Conservation (phyloP, 257 asterid species). For the Cynanchum wilfordii region DNA sequence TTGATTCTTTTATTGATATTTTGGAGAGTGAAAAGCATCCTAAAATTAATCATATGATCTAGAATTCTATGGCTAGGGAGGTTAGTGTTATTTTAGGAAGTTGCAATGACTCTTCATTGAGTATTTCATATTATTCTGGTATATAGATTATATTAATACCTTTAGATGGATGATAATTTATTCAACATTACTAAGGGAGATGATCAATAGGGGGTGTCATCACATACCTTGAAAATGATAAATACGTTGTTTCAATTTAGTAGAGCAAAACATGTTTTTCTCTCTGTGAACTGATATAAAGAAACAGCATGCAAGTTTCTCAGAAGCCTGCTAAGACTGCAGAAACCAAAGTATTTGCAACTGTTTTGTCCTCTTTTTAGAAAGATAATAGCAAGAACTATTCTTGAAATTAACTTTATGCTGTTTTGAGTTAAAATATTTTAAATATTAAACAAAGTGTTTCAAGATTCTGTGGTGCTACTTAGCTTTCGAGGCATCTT, state of each 20-base stretch:
- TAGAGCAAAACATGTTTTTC: neutral
- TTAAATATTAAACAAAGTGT: neutral
- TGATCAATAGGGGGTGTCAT: neutral
- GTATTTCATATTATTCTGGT: neutral
- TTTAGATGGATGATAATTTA: conserved; percentile 2
- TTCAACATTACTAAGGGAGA: neutral
- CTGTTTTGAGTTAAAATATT: neutral
- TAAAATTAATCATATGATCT: neutral
- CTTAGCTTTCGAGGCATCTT: too few relatives aligned
- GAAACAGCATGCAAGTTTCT: neutral
- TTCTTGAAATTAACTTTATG: neutral
- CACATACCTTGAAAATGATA: neutral
- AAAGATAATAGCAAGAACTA: neutral
- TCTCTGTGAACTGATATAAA: neutral
- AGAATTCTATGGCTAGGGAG: neutral
- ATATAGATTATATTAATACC: neutral
- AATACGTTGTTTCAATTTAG: neutral
- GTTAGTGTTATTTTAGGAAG: neutral
- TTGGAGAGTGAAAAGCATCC: neutral
- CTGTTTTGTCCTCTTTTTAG: neutral
- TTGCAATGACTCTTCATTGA: neutral
- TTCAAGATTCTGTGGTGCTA: neutral
- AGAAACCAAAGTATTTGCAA: neutral
- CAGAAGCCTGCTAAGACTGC: neutral
- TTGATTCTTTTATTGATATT: neutral